Evolutionary conservation across 2,329 filamentous ascomycete genomes (phyloP), one percentile per base, ranked within the genome.

Genomic region (Penicillium sp.): DNA sequence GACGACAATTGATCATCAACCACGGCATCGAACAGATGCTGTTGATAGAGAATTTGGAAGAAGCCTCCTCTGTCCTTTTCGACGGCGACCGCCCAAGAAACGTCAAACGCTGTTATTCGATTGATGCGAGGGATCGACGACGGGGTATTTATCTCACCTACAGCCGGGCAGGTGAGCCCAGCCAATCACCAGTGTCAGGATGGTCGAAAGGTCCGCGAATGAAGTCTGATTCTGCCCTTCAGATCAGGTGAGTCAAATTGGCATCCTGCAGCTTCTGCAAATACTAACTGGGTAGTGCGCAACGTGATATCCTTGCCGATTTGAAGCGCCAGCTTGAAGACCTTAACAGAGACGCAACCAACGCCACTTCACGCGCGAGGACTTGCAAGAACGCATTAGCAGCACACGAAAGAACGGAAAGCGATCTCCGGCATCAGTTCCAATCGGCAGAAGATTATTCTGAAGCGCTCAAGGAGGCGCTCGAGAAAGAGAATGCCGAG

Each of bases 21-120:
- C 83, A 91, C 62, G 75, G 77, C 6, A 90, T 97, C 48, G 94
- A 99, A 57, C 92, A 97, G 70, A 85, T 88, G 7, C 83, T 96
- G 5, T 79, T 99, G 1, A 85, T 97, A 50, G 79, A 86, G 51
- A 79, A 87, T 29, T 79, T 89, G 27, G 72, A 79, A 1, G 82
- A 90, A 52, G 94, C 88, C 1, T 79, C 87, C 41, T 75, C 79
- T 4, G 82, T 89, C 43, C 89, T 96, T 82, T 84, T 88, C 56
- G 79, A 81, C 49, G 79, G 78, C 21, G 75, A 75, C 39, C 77
- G 77, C n/a, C 85, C 87, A 1, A 79, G 74, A 13, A 93, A 96
- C 59, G 89, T 93, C 10, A 83, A 79, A 49, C 83, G 85, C 53
- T 93, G 89, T 62, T 84, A 67, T 53, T 75, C 72, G 52, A 74